Evolutionary conservation across 2,329 filamentous ascomycete species (phyloP), one percentile per base, ranked within the genome.

Genomic region (Magnaporthales sp.): DNA sequence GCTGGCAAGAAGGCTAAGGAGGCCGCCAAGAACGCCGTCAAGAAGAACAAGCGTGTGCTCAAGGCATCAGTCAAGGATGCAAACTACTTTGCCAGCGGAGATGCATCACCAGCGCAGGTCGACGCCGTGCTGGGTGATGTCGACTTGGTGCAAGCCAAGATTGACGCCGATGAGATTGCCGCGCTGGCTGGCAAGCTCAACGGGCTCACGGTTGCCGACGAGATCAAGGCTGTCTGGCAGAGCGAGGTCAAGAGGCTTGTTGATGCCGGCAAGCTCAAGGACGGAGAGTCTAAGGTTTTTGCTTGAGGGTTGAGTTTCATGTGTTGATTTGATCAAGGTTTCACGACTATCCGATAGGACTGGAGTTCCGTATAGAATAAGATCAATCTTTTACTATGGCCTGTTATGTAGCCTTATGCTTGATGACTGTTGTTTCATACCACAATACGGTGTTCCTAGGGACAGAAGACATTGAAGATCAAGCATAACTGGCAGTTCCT

Each of bases 41-140:
- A 99, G 91, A 99, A 99, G 91, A 99, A 99, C 87, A 97, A 97
- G 87, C 92, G 95, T 84, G 91, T 98, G 63, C 89, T 99, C 73
- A 93, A 96, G 79, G 89, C 88, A 69, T 93, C 91, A 71, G 91
- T 94, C 80, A 99, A 99, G 86, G 95, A 99, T 72, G 93, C 91
- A 74, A 97, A 97, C 85, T 99, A 99, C 88, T 97, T 99, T 78
- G 82, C 97, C 77, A 81, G 85, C 61, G 90, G 89, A 66, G 90
- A 93, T 68, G 81, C 89, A 29, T 85, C 90, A n/a, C 83, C 91
- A 15, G 81, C 86, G 11, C 87, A 92, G 75, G 92, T 99, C 71
- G 93, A 98, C 75, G 81, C 84, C 32, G 92, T 95, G 1, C 84
- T 98, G 51, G 86, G 85, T 73, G 94, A 97, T 71, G 91, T 96